These are phyloP conservation scores for Thielaviopsis populi DNA, from an alignment of 2,329 filamentous ascomycete species.

Conservation along the genomic window DNA sequence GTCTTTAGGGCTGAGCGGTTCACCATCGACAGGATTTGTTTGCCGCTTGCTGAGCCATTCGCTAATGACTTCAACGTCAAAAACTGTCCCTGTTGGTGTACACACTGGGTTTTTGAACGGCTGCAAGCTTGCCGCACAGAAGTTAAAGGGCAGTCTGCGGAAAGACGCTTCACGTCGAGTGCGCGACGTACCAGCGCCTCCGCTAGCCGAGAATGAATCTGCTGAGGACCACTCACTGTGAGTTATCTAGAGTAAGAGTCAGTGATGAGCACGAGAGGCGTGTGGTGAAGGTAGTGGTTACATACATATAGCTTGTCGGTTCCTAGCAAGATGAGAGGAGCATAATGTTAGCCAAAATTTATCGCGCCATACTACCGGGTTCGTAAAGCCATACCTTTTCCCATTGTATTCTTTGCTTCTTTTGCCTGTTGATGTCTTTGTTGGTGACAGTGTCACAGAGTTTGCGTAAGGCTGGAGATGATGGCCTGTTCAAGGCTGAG, in stretches of 20 bases:
- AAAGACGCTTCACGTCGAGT: conserved; percentile 47
- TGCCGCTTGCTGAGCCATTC: conserved; percentile 88
- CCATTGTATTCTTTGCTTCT: conserved; percentile 13
- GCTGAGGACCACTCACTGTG: conserved; percentile 95
- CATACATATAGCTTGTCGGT: conserved; percentile 33
- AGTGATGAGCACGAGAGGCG: not conserved
- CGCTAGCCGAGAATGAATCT: conserved; percentile 74
- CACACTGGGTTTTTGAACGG: conserved; percentile 93
- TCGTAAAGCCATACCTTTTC: conserved; percentile 15
- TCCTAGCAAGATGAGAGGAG: conserved; percentile 20
- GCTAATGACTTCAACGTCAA: conserved; percentile 86
- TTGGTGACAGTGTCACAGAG: not conserved
- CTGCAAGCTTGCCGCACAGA: conserved; percentile 88
- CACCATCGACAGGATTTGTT: conserved; percentile 79
- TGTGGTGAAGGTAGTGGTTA: not conserved
- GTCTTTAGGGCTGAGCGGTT: conserved; percentile 63
- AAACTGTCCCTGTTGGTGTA: conserved; percentile 73
- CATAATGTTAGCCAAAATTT: not conserved
- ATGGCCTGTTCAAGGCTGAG: not conserved
- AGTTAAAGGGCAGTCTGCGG: conserved; percentile 89
- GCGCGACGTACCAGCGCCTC: conserved; percentile 50
- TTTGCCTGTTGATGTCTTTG: not conserved
- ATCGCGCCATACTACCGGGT: not conserved
- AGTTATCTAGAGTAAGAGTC: conserved; percentile 45
- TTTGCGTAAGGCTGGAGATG: not conserved